phyloP scores from a whole-genome alignment of 169 alveolate genomes.

The Cyclospora cayetanensis region DNA sequence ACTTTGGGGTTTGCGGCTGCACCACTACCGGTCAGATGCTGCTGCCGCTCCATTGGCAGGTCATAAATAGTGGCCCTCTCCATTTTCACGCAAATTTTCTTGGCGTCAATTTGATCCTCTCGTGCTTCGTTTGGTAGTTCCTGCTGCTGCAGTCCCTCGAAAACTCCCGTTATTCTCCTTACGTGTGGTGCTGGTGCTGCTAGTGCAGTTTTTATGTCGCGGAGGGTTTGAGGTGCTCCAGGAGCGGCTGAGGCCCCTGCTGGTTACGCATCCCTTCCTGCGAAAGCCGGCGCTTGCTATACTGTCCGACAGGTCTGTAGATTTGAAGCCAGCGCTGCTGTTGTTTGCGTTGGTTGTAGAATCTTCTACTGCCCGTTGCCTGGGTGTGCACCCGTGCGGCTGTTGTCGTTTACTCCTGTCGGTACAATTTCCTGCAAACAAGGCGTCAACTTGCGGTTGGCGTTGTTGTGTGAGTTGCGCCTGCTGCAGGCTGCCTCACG shows the following conservation, averaged over 20 bases:
- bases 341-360: too few relatives aligned
- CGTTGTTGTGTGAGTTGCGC: too few relatives aligned
- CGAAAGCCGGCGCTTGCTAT: not conserved
- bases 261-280: not conserved
- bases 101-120: not conserved
- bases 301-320: not conserved
- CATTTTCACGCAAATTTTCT: not conserved
- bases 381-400: not conserved
- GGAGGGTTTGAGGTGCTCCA: slow-evolving; percentile 45
- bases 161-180: not conserved
- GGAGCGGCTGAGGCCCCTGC: slow-evolving; percentile 27
- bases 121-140: not conserved
- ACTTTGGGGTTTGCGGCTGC: slow-evolving; percentile 17
- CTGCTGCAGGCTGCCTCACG: slow-evolving; percentile 46
- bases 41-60: slow-evolving; percentile 18
- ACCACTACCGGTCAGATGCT: slow-evolving; percentile 7
- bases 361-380: not conserved
- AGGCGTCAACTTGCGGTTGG: too few relatives aligned
- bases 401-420: not conserved
- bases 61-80: not conserved
- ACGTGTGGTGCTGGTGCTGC: slow-evolving; percentile 40
- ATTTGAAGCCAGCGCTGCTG: not conserved
- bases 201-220: slow-evolving; percentile 14
- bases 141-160: not conserved
- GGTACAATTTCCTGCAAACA: too few relatives aligned